phyloP scores from a whole-genome alignment of 306 rosid genomes.

The Prunus padus region DNA sequence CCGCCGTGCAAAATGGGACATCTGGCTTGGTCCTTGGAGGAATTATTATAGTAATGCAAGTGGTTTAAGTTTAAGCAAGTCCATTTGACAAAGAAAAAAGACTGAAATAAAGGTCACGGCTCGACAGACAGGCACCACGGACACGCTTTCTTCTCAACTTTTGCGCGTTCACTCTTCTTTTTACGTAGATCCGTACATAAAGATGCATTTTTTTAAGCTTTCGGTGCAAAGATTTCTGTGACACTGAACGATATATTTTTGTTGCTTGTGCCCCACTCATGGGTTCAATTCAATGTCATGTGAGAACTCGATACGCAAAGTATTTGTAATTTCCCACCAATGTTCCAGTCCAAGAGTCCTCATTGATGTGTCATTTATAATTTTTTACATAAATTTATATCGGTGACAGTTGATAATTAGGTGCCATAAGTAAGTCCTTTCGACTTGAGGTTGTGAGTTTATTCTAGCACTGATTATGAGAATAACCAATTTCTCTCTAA shows the following conservation, averaged over 20 bases:
- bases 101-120: not conserved
- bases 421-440: accelerated
- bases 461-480: accelerated
- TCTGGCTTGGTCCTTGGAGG: no score
- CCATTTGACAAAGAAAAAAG: not conserved
- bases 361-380: no score
- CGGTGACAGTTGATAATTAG: accelerated
- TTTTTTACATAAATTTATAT: no score
- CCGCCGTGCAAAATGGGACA: no score
- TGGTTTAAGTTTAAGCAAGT: not conserved
- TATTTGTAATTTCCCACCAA: no score
- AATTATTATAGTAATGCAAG: not conserved
- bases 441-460: accelerated
- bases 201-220: not conserved
- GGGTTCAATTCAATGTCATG: no score
- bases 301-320: no score
- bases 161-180: not conserved
- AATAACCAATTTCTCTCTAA: accelerated
- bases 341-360: no score
- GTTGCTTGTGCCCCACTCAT: no score
- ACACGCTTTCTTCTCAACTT: not conserved
- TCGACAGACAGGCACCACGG: not conserved
- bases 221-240: not conserved
- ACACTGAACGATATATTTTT: no score
- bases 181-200: not conserved